Percentiles rank a stretch among this genome's conserved stretches.
phyloP scores from a whole-genome alignment of 495 filamentous ascomycete species.

The Entonaema liquescens region DNA sequence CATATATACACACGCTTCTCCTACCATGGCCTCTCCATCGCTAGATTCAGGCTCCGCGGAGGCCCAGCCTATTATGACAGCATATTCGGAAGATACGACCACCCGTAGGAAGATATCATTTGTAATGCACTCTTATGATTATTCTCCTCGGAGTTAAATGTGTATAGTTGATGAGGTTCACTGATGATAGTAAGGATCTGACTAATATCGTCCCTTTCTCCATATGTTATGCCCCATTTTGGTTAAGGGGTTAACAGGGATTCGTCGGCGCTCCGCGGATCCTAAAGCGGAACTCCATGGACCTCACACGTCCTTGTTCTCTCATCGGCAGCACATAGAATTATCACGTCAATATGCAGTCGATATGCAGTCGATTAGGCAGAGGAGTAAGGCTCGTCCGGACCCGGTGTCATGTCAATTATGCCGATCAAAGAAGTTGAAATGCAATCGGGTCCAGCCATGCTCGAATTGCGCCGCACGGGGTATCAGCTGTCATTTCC shows the following conservation, averaged over 20 bases:
- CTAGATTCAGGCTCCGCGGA: background rate
- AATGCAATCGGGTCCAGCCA: slow-evolving; percentile 55
- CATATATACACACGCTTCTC: background rate
- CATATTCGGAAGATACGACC: background rate
- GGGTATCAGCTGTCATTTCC: slow-evolving; percentile 48
- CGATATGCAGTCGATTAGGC: background rate
- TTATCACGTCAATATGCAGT: background rate
- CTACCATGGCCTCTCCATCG: background rate
- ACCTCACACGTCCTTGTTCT: background rate
- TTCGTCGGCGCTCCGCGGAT: background rate
- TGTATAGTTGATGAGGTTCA: background rate
- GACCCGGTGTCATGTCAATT: slow-evolving; percentile 61
- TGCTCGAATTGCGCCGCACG: slow-evolving; percentile 58
- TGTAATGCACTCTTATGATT: background rate
- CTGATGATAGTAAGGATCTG: background rate
- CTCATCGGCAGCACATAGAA: background rate
- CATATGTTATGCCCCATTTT: background rate
- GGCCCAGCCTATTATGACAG: background rate
- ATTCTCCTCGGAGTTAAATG: background rate
- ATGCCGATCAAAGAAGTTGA: slow-evolving; percentile 57
- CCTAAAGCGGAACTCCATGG: background rate
- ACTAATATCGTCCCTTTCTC: background rate
- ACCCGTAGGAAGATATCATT: background rate
- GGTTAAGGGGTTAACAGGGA: background rate
- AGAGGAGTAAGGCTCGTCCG: slow-evolving; percentile 45